Evolutionary conservation across 148 eudicot species (phyloP).

Genomic region (Silene conica): DNA sequence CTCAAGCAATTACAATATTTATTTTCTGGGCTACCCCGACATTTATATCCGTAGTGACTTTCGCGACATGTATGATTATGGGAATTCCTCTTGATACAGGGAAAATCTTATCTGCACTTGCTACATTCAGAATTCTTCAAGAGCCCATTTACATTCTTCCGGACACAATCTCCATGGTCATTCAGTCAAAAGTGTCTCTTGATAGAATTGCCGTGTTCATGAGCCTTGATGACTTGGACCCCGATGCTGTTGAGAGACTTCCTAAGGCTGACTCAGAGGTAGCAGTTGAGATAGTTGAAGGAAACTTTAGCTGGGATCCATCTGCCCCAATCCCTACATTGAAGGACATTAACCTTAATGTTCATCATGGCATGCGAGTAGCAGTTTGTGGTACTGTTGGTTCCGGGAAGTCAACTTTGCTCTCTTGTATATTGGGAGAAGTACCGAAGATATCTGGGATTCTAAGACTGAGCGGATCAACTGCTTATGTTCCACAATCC

Average conservation of each 20-base stretch:
- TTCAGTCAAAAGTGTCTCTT: slow-evolving; percentile 40
- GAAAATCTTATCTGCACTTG: slow-evolving; percentile 32
- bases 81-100: slow-evolving; percentile 36
- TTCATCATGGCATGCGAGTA: slow-evolving; percentile 27
- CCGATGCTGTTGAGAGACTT: slow-evolving; percentile 25
- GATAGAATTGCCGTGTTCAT: slow-evolving; percentile 35
- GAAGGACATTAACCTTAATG: slow-evolving; percentile 28
- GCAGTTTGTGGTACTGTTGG: slow-evolving; percentile 50
- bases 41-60: slow-evolving; percentile 28
- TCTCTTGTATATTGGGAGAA: slow-evolving; percentile 46
- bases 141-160: slow-evolving; percentile 34
- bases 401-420: slow-evolving; percentile 51
- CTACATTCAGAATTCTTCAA: slow-evolving; percentile 37
- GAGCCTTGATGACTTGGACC: slow-evolving; percentile 30
- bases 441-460: slow-evolving; percentile 39
- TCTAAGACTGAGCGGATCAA: slow-evolving; percentile 39
- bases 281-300: slow-evolving; percentile 33
- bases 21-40: slow-evolving; percentile 29
- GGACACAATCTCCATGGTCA: slow-evolving; percentile 28
- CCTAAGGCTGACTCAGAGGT: slow-evolving; percentile 25
- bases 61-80: slow-evolving; percentile 24
- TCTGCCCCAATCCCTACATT: slow-evolving; percentile 12
- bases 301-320: slow-evolving; percentile 39
- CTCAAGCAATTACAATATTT: slow-evolving; percentile 20
- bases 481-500: slow-evolving; percentile 51